These are phyloP conservation scores for Elasticomyces elasticus DNA, from an alignment of 495 filamentous ascomycete genomes.

Conservation along the genomic window DNA sequence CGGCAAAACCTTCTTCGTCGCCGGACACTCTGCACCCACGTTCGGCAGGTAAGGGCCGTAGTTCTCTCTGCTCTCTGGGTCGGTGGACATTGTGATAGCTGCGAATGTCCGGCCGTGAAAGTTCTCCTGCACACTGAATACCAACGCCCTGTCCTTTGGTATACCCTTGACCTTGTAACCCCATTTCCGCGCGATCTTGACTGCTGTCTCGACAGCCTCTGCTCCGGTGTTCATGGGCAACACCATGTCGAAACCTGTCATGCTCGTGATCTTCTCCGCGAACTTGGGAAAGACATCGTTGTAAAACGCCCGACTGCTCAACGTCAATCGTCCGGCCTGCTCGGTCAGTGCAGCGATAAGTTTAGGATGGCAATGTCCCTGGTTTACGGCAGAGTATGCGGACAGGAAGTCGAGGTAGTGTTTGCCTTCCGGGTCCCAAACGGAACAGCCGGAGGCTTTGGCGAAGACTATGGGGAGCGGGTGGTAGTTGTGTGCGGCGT, in stretches of 20 bases:
- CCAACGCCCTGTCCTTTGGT: constrained; percentile 67
- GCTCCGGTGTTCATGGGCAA: constrained; percentile 98
- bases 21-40: constrained; percentile 67
- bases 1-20: constrained; percentile 65
- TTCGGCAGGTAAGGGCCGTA: constrained; percentile 92
- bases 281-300: constrained; percentile 98
- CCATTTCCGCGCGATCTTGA: constrained; percentile 98
- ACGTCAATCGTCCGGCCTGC: constrained; percentile 80
- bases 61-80: constrained; percentile 91
- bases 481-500: constrained; percentile 97
- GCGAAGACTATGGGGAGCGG: constrained; percentile 85
- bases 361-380: constrained; percentile 97
- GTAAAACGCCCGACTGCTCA: constrained; percentile 94
- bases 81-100: constrained; percentile 86
- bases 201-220: constrained; percentile 94
- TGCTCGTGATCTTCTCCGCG: constrained; percentile 78
- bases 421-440: constrained; percentile 96
- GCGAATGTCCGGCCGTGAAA: constrained; percentile 96
- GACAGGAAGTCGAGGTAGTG: constrained; percentile 97
- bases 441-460: constrained; percentile 53
- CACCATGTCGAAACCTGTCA: constrained; percentile 97
- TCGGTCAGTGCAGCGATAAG: constrained; percentile 80
- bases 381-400: constrained; percentile 96
- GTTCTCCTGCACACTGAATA: constrained; percentile 80
- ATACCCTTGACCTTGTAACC: constrained; percentile 95